phyloP scores from a whole-genome alignment of 192 early-diverging fungal genomes.

The Nowakowskiella sp. region DNA sequence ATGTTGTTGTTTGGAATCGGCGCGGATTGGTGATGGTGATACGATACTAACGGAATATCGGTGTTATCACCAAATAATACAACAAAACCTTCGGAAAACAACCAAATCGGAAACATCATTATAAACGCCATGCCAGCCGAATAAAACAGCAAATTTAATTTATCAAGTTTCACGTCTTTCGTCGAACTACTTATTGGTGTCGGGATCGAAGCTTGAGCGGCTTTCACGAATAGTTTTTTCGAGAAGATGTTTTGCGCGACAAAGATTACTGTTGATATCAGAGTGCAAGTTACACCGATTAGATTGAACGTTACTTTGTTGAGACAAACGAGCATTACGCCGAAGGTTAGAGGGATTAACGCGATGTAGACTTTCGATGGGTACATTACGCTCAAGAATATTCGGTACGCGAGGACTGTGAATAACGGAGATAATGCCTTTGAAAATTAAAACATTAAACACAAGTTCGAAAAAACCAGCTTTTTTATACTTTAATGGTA shows the following conservation, averaged over 20 bases:
- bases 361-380: constrained; percentile 65
- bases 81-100: constrained; percentile 57
- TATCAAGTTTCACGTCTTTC: constrained; percentile 67
- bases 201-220: constrained; percentile 14
- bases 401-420: constrained; percentile 68
- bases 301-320: constrained; percentile 59
- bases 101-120: constrained; percentile 73
- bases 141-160: constrained; percentile 80
- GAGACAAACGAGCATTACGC: constrained; percentile 83
- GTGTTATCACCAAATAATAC: too few relatives aligned
- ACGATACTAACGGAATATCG: constrained; percentile 4
- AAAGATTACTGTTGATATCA: constrained; percentile 70
- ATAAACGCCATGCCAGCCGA: constrained; percentile 64
- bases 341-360: constrained; percentile 70
- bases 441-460: background rate
- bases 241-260: constrained; percentile 82
- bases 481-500: constrained; percentile 71
- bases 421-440: constrained; percentile 79
- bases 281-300: constrained; percentile 66
- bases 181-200: constrained; percentile 10
- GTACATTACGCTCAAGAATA: constrained; percentile 62
- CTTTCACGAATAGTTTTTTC: constrained; percentile 59
- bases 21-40: background rate
- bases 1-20: constrained; percentile 13
- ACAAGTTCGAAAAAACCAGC: background rate